Base-by-base conservation (phyloP, 805 yeast genomes). In the Naumovozyma castellii region DNA sequence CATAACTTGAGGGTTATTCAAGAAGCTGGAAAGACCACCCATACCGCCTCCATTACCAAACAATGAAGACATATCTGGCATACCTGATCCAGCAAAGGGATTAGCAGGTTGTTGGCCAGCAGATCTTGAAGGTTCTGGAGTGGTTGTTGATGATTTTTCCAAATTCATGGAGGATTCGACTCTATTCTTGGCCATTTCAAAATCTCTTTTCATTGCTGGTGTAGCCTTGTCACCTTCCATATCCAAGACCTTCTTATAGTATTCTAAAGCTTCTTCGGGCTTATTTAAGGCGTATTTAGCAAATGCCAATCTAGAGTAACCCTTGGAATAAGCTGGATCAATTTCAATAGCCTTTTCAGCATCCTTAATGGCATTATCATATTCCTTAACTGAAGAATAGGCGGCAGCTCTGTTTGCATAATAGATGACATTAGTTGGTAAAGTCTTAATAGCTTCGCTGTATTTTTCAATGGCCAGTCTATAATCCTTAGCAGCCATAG, bases 371-470 rank as follows among this genome's bases (percentile, higher is more conserved):
- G 98, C 97, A 46, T 73, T 67, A 13, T 76, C 81, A 57, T 84
- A 88, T 44, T 86, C 68, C 46, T 76, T 73, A 22, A 74, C 54
- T 4, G 95, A 84, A 9, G 95, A 83, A 64, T 84, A 78, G 2
- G 97, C 97, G 33, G 98, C 98, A 12, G 98, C 97, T 57, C 98
- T 78, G 67, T 92, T 92, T 28, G 97, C 87, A 45, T 74, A 76
- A 63, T 80, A 92, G 16, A 92, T 84, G 14, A 88, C 87, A 59
- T 86, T 87, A 14, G 71, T 61, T 40, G 87, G 77, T 48, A 78
- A 70, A 45, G 80, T 63, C 18, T 65, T 75, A 50, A 92, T 75
- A 9, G 97, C 97, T 40, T 75, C 77, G 5, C 94, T 73, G 64
- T 92, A 92, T 49, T 80, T 76, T 18, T 71, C 73, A 39, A 86